Conservation (phyloP, 495 filamentous ascomycete species). For the Pseudotulostoma volvatum region DNA sequence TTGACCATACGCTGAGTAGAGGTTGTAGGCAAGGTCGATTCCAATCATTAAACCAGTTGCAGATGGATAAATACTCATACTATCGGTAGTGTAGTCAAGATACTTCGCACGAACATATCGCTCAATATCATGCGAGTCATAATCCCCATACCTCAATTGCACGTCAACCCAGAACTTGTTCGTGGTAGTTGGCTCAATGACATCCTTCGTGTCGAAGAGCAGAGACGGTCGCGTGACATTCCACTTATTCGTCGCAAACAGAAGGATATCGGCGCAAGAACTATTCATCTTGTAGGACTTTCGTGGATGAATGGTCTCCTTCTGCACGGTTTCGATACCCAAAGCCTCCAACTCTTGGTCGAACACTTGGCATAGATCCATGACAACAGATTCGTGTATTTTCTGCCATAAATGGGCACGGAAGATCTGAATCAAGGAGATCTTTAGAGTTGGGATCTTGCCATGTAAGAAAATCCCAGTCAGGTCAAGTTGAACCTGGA, state of each 20-base stretch:
- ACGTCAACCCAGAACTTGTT: slow-evolving; percentile 99
- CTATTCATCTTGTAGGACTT: slow-evolving; percentile 99
- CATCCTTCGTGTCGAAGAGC: slow-evolving; percentile 91
- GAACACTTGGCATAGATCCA: slow-evolving; percentile 99
- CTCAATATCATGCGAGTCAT: slow-evolving; percentile 98
- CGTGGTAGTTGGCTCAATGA: slow-evolving; percentile 84
- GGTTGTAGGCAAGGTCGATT: slow-evolving; percentile 94
- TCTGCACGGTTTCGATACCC: slow-evolving; percentile 96
- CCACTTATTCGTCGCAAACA: slow-evolving; percentile 99
- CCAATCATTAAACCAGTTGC: slow-evolving; percentile 97
- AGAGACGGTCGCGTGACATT: slow-evolving; percentile 88
- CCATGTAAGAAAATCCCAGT: slow-evolving; percentile 99
- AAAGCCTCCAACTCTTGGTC: slow-evolving; percentile 94
- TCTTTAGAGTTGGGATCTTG: slow-evolving; percentile 97
- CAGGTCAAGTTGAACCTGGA: slow-evolving; percentile 96
- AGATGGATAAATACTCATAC: slow-evolving; percentile 97
- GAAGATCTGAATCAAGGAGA: slow-evolving; percentile 98
- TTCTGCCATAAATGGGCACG: slow-evolving; percentile 99
- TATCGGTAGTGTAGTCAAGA: slow-evolving; percentile 96
- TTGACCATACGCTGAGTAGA: slow-evolving; percentile 94
- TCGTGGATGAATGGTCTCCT: slow-evolving; percentile 97
- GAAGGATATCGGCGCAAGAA: slow-evolving; percentile 92
- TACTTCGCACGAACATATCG: slow-evolving; percentile 97
- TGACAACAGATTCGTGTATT: slow-evolving; percentile 97
- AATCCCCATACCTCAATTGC: slow-evolving; percentile 94